Evolutionary conservation across 106 monocot species (phyloP), one percentile per base, ranked within the genome.

Genomic region (Dendrobium catenatum): DNA sequence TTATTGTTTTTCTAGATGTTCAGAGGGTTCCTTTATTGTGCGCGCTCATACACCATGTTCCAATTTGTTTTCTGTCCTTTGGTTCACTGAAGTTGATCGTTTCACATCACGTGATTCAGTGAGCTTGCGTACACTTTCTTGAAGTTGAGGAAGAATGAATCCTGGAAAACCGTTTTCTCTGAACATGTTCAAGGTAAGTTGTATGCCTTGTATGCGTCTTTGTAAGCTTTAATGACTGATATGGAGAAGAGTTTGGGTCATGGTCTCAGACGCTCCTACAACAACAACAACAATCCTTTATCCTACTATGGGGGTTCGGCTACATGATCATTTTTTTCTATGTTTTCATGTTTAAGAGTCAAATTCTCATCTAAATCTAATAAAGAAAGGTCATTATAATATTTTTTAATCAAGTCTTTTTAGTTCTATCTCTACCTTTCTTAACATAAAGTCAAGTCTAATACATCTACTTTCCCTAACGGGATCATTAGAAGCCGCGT

Each of bases 21-120:
- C 96, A 31, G 96, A 96, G 83, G 96, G 96, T 59, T 96, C 96
- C 26, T 94, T 96, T 80, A 96, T 94, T 68, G 89, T 92, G 46
- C 88, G 96, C 37, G 96, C 92, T n/a, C 96, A 96, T 81, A 96
- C 96, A 19, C 89, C 70, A 96, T 96, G 92, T 96, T 96, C 96
- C 81, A 96, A 96, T 66, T 88, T 96, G 80, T 96, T 96, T 86
- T 96, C 96, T 96, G 96, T 48, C 94, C 94, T 96, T 83, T 96
- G 96, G 96, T 96, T 92, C 79, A 96, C 94, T 87, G 96, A 96
- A 79, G 96, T 94, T 2, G 82, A 94, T 61, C 88, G 90, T 17
- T 96, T 96, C 85, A 96, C 96, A 4, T 90, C 96, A 4, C 88
- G 96, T 58, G 96, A 96, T 85, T 85, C 96, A 96, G 26, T 96